Base-by-base conservation (phyloP, 345 rosid species). In the Viola odorata region DNA sequence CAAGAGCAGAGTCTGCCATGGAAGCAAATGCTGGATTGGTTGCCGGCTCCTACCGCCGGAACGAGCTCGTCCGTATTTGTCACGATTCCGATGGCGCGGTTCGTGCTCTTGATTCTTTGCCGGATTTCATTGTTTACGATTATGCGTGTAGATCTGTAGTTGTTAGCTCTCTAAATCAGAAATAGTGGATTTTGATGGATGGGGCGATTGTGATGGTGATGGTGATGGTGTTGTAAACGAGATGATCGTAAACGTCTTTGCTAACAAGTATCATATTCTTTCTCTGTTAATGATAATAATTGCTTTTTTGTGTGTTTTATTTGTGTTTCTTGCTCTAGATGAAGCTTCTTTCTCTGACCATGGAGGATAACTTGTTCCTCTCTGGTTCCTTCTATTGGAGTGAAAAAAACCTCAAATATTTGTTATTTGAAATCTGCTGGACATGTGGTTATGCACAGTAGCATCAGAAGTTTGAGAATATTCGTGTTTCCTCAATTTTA, bases 61-160 rank as follows among this genome's bases (percentile, higher is more conserved):
- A 95, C 73, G 96, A 95, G 81, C 80, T 95, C 53, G 99, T 95
- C 63, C 95, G 98, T 76, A 95, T 95, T 72, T 95, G 87, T 37
- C 92, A 95, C 65, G 99, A 95, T 75, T 95, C 96, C 58, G 98
- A 95, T 57, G 78, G 95, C 52, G 96, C 87, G 91, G 99, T 45
- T 8, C n/a, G n/a, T n/a, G n/a, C n/a, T n/a, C n/a, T n/a, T n/a
- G n/a, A n/a, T 37, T 63, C 67, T 66, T 38, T 23, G 6, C 37
- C 66, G n/a, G n/a, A 5, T 12, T 5, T n/a, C 50, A 40, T 12
- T 23, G 10, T 38, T 60, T 4, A 4, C 14, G n/a, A n/a, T n/a
- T n/a, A n/a, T n/a, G n/a, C n/a, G n/a, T n/a, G n/a, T n/a, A n/a
- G n/a, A n/a, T n/a, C n/a, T n/a, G n/a, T n/a, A n/a, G n/a, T n/a